A percentile compares a stretch with the other conserved stretches of the same genome.
Evolutionary conservation across 2,329 filamentous ascomycete species (phyloP).

Genomic region (Clonostachys solani): DNA sequence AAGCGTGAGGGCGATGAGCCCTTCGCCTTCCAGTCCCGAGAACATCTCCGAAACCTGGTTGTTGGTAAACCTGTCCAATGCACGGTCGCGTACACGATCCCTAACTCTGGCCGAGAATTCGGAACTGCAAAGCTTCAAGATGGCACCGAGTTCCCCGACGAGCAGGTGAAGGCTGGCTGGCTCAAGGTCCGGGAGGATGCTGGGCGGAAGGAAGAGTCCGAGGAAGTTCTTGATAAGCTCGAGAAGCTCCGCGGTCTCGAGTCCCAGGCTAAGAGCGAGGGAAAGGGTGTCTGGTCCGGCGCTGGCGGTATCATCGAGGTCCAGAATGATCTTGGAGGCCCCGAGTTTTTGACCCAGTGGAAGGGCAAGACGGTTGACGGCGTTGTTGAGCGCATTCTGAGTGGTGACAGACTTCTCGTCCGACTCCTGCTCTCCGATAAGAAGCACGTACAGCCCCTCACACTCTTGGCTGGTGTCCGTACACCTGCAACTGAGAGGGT

Average conservation of each 20-base stretch:
- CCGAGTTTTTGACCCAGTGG: constrained; percentile 76
- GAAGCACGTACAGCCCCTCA: constrained; percentile 85
- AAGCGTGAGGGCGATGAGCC: constrained; percentile 88
- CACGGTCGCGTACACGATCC: constrained; percentile 81
- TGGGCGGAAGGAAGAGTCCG: constrained; percentile 82
- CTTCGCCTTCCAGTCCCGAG: constrained; percentile 90
- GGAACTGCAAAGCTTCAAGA: constrained; percentile 74
- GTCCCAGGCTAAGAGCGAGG: constrained; percentile 70
- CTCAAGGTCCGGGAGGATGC: constrained; percentile 91
- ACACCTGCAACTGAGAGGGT: constrained; percentile 85
- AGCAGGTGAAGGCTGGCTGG: constrained; percentile 84
- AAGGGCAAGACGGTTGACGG: constrained; percentile 83
- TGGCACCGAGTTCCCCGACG: constrained; percentile 74
- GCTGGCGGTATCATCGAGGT: constrained; percentile 66
- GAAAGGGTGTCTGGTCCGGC: constrained; percentile 76
- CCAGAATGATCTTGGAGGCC: constrained; percentile 74
- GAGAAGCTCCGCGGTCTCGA: constrained; percentile 77
- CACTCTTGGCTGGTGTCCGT: constrained; percentile 83
- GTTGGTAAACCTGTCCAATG: constrained; percentile 88
- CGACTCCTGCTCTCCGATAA: constrained; percentile 76
- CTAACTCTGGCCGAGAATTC: constrained; percentile 82
- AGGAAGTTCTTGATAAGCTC: constrained; percentile 66
- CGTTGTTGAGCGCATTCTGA: constrained; percentile 86
- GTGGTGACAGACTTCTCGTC: constrained; percentile 84
- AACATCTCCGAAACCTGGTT: constrained; percentile 78